Base-by-base conservation (phyloP, 768 basidiomycete species). In the Naganishia vishniacii region DNA sequence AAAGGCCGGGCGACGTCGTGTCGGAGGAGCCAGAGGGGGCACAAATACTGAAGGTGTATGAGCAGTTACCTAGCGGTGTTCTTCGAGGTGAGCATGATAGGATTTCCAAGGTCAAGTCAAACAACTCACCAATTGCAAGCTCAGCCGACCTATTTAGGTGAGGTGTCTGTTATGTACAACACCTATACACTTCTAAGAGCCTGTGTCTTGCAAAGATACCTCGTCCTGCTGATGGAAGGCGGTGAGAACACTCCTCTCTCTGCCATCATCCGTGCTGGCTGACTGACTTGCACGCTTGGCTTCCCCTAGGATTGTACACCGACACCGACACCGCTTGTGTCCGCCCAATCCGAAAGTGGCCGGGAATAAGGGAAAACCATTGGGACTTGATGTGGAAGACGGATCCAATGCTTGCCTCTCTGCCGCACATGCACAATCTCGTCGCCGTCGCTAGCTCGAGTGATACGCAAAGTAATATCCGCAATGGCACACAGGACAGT, bases 251-350 rank as follows among this genome's bases (percentile, higher is more conserved):
- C n/a, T n/a, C n/a, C n/a, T n/a, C n/a, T 20, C 40, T 9, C 2
- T 20, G 18, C 7, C 46, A n/a, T 20, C 11, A 11, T 18, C 26
- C n/a, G 8, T 11, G 6, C 46, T 11, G 6, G 6, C 11, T n/a
- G 8, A 7, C 46, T 47, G n/a, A 20, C 7, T 6, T n/a, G 26
- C 46, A 8, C 8, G n/a, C 26, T 7, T 18, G 7, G 26, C 26
- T 47, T 47, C 20, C n/a, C 18, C 7, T 3, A 59, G 56, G 59
- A 6, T 63, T 72, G 20, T 72, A 72, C 41, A 70, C 71, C 41
- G 71, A 72, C 42, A 70, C 71, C 15, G 71, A 72, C 26, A 72
- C 71, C 6, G 71, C 71, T 0, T 68, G 64, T 51, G 60, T 70
- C 25, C 62, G 60, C 8, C 67, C 69, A 1, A 23, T 72, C 12